Conservation (phyloP, 257 asterid genomes). For the Primulina huaijiensis region DNA sequence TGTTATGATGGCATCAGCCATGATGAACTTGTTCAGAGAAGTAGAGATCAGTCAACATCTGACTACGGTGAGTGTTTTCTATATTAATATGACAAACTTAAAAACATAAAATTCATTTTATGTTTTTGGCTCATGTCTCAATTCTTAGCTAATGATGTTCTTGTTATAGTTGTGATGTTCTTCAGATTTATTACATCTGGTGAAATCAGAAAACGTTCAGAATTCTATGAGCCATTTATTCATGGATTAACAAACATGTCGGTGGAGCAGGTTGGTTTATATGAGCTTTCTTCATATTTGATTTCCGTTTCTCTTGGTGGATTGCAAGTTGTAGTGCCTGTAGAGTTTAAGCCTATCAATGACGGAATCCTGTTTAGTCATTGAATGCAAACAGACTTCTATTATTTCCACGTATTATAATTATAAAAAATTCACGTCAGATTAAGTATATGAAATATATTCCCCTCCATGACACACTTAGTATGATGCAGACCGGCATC, state of each 20-base stretch:
- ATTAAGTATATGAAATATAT: background rate
- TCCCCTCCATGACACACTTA: background rate
- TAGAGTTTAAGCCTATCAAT: constrained; percentile 5
- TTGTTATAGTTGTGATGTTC: constrained; percentile 87
- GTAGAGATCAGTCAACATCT: constrained; percentile 83
- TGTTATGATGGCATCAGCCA: constrained; percentile 48
- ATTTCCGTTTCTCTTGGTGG: background rate
- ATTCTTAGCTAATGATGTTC: constrained; percentile 28
- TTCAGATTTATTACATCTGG: constrained; percentile 97
- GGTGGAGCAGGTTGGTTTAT: constrained; percentile 75
- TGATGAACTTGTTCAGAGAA: constrained; percentile 76
- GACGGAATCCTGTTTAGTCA: background rate
- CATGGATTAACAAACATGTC: constrained; percentile 73
- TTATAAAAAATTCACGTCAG: too few species aligned
- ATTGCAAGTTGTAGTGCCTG: background rate
- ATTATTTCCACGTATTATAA: background rate
- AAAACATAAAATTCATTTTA: background rate
- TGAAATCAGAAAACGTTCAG: constrained; percentile 82
- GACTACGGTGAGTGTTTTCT: constrained; percentile 72
- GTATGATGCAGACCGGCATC: background rate
- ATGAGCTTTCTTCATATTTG: constrained; percentile 1
- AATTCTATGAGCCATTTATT: constrained; percentile 86
- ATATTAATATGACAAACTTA: constrained; percentile 15
- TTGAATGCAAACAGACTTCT: background rate
- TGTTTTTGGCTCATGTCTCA: constrained; percentile 7